Conservation (phyloP, 2,329 filamentous ascomycete species). For the Diaporthe aspalathi region DNA sequence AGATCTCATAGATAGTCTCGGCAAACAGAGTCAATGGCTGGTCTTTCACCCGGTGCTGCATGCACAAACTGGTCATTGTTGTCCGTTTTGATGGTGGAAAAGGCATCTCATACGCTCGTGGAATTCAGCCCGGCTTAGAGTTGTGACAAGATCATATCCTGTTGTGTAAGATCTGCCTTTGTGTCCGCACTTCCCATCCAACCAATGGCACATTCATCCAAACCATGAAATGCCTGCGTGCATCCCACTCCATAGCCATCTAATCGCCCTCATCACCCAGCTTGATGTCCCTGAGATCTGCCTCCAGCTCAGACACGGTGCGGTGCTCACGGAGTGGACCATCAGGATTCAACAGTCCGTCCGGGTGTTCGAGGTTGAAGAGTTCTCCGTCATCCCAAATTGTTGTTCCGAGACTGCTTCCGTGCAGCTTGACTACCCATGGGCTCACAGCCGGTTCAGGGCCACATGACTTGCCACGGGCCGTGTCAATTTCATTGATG, state of each 20-base stretch:
- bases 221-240: background rate
- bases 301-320: conserved; percentile 7
- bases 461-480: no score
- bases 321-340: conserved; percentile 4
- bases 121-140: background rate
- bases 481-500: no score
- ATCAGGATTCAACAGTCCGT: conserved; percentile 13
- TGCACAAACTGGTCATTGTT: background rate
- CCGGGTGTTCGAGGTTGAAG: conserved; percentile 1
- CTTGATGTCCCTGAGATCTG: background rate
- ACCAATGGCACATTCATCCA: background rate
- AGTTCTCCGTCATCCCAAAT: background rate
- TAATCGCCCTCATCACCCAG: background rate
- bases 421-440: no score
- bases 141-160: background rate
- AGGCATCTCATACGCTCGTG: background rate
- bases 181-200: background rate
- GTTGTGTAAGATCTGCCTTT: background rate
- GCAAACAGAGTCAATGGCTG: no score
- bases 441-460: no score
- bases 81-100: background rate
- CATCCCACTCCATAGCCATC: background rate
- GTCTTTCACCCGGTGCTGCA: no score
- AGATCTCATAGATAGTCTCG: no score
- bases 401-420: background rate